Evolutionary conservation across 495 filamentous ascomycete species (phyloP).

Genomic region (Penicillium maclennaniae): DNA sequence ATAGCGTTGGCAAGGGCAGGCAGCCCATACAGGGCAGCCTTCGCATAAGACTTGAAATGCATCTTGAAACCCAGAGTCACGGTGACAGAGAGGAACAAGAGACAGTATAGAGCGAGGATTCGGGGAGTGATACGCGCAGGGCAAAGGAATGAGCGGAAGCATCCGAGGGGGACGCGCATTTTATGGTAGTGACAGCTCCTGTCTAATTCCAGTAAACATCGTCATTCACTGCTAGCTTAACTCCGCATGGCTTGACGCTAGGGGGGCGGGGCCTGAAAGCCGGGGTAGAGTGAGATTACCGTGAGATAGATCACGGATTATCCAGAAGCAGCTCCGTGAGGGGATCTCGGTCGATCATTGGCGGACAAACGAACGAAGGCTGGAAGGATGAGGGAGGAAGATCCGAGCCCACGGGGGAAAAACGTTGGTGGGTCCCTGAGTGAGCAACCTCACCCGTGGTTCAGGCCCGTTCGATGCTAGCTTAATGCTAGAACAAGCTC

Average conservation of each 20-base stretch:
- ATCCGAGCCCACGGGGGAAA: slow-evolving; percentile 18
- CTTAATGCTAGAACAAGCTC: slow-evolving; percentile 3
- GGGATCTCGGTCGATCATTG: slow-evolving; percentile 9
- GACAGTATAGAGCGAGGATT: slow-evolving; percentile 27
- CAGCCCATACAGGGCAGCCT: slow-evolving; percentile 35
- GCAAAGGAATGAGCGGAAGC: slow-evolving; percentile 30
- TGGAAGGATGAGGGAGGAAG: slow-evolving; percentile 12
- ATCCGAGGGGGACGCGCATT: slow-evolving; percentile 28
- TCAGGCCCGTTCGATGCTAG: neutral
- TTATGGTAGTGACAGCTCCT: slow-evolving; percentile 19
- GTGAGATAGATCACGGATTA: slow-evolving; percentile 17
- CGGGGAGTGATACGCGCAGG: slow-evolving; percentile 30
- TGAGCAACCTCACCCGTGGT: neutral
- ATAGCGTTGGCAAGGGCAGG: slow-evolving; percentile 26
- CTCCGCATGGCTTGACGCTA: slow-evolving; percentile 30
- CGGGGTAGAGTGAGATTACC: slow-evolving; percentile 19
- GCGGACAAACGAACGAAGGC: neutral
- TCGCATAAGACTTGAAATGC: slow-evolving; percentile 38
- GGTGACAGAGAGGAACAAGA: slow-evolving; percentile 31
- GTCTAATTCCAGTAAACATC: slow-evolving; percentile 15
- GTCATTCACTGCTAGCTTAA: slow-evolving; percentile 10
- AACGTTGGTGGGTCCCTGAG: neutral
- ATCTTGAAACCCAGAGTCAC: slow-evolving; percentile 34
- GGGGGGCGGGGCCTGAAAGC: slow-evolving; percentile 23
- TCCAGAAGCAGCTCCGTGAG: slow-evolving; percentile 22